Evolutionary conservation across 2,329 filamentous ascomycete genomes (phyloP).

Genomic region (Fusarium ramigenum): DNA sequence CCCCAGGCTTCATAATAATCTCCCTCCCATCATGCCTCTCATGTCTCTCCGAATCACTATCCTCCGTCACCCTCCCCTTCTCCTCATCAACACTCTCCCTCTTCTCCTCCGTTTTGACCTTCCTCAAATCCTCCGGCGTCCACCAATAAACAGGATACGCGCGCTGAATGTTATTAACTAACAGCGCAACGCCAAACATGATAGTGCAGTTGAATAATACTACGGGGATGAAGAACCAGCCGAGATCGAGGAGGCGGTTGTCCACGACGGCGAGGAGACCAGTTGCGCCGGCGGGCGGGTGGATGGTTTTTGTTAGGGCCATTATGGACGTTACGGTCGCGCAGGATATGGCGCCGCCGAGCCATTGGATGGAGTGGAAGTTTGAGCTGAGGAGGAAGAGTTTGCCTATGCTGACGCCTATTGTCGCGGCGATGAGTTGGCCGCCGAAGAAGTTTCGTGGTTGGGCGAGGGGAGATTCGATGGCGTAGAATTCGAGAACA

Average conservation of each 20-base stretch:
- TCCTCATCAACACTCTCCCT: constrained; percentile 19
- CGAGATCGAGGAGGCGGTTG: constrained; percentile 61
- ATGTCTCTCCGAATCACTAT: constrained; percentile 22
- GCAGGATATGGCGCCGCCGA: constrained; percentile 73
- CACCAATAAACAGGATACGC: constrained; percentile 78
- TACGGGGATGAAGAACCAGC: constrained; percentile 75
- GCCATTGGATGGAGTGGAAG: constrained; percentile 65
- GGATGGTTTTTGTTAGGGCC: constrained; percentile 75
- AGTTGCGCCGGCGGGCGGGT: constrained; percentile 80
- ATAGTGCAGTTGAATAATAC: constrained; percentile 68
- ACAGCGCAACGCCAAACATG: constrained; percentile 69
- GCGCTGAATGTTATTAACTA: constrained; percentile 76
- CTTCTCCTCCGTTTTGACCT: neutral
- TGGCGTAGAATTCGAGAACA: constrained; percentile 77
- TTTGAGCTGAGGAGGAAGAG: constrained; percentile 65
- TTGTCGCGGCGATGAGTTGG: constrained; percentile 69
- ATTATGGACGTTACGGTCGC: constrained; percentile 71
- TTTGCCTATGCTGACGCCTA: constrained; percentile 71
- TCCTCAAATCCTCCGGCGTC: constrained; percentile 55
- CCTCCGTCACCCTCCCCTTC: constrained; percentile 23
- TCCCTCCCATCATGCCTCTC: constrained; percentile 36
- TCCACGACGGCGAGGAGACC: constrained; percentile 74
- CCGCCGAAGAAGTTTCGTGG: constrained; percentile 75
- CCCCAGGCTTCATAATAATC: constrained; percentile 48
- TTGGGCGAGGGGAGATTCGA: constrained; percentile 77